Conservation (phyloP, 345 rosid genomes). For the Eutrema yunnanense region DNA sequence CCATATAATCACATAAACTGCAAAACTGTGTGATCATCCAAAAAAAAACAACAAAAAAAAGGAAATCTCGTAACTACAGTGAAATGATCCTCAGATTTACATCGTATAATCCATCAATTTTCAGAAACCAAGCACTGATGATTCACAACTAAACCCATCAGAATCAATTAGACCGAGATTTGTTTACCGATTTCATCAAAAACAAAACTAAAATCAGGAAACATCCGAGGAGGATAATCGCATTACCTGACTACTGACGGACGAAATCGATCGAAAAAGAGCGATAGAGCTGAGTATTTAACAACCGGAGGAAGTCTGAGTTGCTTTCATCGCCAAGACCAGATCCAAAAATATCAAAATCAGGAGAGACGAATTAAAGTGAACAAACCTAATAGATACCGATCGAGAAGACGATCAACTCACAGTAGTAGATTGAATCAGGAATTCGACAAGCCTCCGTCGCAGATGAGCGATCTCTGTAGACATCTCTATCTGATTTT, state of each 20-base stretch:
- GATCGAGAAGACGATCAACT: conserved; percentile 1
- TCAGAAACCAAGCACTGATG: background rate
- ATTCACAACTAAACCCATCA: background rate
- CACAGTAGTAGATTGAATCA: conserved; percentile 1
- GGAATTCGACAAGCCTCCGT: conserved; percentile 18
- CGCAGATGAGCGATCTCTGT: conserved; percentile 16
- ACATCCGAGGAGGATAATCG: background rate
- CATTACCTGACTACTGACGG: conserved; percentile 43
- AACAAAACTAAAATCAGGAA: background rate
- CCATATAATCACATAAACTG: background rate
- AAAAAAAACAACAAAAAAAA: background rate
- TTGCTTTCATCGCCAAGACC: conserved; percentile 32
- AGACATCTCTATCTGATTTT: conserved; percentile 8
- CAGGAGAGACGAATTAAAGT: background rate
- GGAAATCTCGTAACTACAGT: background rate
- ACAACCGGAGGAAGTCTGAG: conserved; percentile 52
- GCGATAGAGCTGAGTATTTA: conserved; percentile 66
- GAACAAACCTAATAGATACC: background rate
- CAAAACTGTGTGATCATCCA: background rate
- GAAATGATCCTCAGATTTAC: background rate
- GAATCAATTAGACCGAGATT: background rate
- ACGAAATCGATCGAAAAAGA: conserved; percentile 61
- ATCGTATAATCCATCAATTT: background rate
- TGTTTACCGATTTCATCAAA: background rate
- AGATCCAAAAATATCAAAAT: background rate